Evolutionary conservation across 495 filamentous ascomycete genomes (phyloP).

Genomic region (Neurospora sp.): DNA sequence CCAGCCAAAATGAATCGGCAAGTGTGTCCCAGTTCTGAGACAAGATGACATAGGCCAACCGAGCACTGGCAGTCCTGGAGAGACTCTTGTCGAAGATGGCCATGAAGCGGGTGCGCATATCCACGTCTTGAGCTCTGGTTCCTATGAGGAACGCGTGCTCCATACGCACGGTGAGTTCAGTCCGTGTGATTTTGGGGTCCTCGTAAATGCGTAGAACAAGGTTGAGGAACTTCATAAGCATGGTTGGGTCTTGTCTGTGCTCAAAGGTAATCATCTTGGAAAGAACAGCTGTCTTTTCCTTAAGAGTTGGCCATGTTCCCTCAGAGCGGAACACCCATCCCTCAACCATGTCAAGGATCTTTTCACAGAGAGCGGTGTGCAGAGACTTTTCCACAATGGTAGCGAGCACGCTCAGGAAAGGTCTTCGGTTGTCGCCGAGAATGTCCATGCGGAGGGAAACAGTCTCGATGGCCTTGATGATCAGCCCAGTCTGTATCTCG

Average conservation of each 20-base stretch:
- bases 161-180: constrained; percentile 89
- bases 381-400: constrained; percentile 89
- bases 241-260: constrained; percentile 63
- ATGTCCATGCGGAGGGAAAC: constrained; percentile 84
- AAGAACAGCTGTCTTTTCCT: constrained; percentile 94
- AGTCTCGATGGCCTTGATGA: constrained; percentile 88
- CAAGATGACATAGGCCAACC: constrained; percentile 76
- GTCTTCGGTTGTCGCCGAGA: constrained; percentile 82
- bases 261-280: constrained; percentile 98
- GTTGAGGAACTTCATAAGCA: constrained; percentile 86
- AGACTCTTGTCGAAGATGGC: constrained; percentile 86
- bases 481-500: constrained; percentile 76
- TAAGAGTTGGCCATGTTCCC: constrained; percentile 88
- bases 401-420: constrained; percentile 89
- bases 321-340: constrained; percentile 89
- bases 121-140: constrained; percentile 84
- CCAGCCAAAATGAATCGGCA: constrained; percentile 89
- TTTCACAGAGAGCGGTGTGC: constrained; percentile 73
- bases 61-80: constrained; percentile 73
- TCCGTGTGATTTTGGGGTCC: constrained; percentile 85
- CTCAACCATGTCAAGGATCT: constrained; percentile 91
- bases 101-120: constrained; percentile 96
- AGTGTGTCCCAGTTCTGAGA: constrained; percentile 98
- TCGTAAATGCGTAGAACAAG: constrained; percentile 97
- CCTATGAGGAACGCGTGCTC: constrained; percentile 98